Percentiles rank a stretch among this genome's conserved stretches.
phyloP scores from a whole-genome alignment of 148 eudicot species.

The Arbutus unedo region DNA sequence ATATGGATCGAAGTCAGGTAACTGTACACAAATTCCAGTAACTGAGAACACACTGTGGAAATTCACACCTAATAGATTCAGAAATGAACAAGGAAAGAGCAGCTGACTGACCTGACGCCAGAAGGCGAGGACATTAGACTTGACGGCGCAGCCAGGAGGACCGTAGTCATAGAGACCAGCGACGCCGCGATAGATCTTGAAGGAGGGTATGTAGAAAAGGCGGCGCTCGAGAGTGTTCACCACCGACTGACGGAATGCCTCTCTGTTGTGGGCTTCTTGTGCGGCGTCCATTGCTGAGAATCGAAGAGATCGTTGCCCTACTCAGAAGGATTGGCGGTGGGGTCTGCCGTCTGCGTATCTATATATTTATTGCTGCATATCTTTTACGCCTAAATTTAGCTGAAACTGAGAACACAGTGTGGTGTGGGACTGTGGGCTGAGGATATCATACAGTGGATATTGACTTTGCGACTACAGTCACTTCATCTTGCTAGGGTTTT shows the following conservation, averaged over 20 bases:
- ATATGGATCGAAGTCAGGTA: background rate
- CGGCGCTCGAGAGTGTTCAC: conserved; percentile 83
- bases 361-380: background rate
- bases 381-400: background rate
- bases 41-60: no score
- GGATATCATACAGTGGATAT: no score
- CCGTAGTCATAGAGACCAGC: conserved; percentile 93
- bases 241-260: conserved; percentile 60
- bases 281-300: conserved; percentile 27
- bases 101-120: conserved; percentile 73
- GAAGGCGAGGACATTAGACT: conserved; percentile 85
- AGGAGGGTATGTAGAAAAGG: conserved; percentile 73
- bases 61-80: background rate
- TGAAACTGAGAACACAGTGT: background rate
- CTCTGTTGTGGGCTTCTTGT: conserved; percentile 39
- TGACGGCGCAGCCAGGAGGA: conserved; percentile 93
- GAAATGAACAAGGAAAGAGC: background rate
- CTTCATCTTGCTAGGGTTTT: no score
- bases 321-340: background rate
- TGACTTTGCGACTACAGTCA: no score
- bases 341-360: background rate
- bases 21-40: background rate
- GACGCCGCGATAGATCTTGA: conserved; percentile 91
- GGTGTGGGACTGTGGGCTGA: background rate
- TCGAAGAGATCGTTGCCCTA: background rate